Evolutionary conservation across 495 filamentous ascomycete species (phyloP).

Genomic region (Baudoinia panamericana): DNA sequence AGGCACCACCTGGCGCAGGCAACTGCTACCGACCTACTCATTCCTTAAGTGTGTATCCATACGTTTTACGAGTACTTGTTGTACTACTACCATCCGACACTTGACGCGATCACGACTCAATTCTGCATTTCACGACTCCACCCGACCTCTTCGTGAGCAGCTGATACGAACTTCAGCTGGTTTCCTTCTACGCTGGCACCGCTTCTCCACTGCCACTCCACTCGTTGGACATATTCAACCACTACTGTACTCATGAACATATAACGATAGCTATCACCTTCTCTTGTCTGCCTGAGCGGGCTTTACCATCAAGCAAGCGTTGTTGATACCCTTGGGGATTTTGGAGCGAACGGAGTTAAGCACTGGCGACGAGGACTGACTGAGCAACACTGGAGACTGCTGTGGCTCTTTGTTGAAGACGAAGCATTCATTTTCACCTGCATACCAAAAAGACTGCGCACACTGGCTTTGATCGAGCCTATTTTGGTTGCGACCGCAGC

Average conservation of each 20-base stretch:
- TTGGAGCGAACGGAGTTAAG: conserved; percentile 2
- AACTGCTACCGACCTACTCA: background rate
- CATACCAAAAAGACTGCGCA: conserved; percentile 9
- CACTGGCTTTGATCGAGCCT: conserved; percentile 12
- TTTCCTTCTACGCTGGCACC: background rate
- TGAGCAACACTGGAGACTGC: conserved; percentile 1
- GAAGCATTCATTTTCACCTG: conserved; percentile 1
- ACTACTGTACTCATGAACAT: conserved; percentile 16
- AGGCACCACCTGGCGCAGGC: background rate
- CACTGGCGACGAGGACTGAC: background rate
- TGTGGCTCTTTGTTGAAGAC: conserved; percentile 5
- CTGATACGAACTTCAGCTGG: background rate
- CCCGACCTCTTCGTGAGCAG: background rate
- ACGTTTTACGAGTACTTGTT: background rate
- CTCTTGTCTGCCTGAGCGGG: conserved; percentile 5
- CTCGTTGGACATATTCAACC: conserved; percentile 9
- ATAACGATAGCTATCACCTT: conserved; percentile 11
- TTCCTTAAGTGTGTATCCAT: background rate
- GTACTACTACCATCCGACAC: background rate
- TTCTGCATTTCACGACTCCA: conserved; percentile 1
- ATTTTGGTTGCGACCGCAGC: background rate
- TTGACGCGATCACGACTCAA: background rate
- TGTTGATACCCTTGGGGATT: conserved; percentile 15
- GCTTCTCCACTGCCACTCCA: background rate
- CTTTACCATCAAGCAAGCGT: conserved; percentile 13